These are phyloP conservation scores for Davidsoniella eucalypti DNA, from an alignment of 2,329 filamentous ascomycete genomes.

Conservation along the genomic window DNA sequence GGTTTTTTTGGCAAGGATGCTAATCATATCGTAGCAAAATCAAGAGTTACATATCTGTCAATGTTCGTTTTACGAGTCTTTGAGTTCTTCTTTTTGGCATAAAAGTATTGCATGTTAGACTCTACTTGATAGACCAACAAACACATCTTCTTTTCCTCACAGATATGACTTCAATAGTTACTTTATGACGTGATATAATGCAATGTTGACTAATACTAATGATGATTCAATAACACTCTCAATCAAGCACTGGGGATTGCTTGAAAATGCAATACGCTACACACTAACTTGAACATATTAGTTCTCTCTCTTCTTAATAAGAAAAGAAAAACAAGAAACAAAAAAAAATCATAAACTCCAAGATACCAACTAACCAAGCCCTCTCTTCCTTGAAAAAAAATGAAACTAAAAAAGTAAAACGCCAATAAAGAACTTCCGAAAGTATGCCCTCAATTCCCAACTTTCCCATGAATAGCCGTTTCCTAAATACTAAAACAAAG, in stretches of 20 bases:
- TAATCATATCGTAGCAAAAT: too few species aligned
- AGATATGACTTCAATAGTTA: too few species aligned
- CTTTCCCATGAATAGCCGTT: not conserved
- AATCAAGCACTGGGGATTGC: not conserved
- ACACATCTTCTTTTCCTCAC: too few species aligned
- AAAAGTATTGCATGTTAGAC: too few species aligned
- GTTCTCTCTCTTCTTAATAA: not conserved
- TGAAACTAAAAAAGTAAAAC: constrained; percentile 1
- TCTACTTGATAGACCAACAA: too few species aligned
- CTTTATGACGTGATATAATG: too few species aligned
- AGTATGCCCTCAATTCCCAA: not conserved
- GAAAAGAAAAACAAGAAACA: constrained; percentile 10
- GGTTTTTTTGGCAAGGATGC: too few species aligned
- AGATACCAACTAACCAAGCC: constrained; percentile 1
- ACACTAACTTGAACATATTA: constrained; percentile 10
- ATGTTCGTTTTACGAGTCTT: too few species aligned
- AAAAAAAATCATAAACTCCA: constrained; percentile 6
- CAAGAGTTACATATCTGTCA: too few species aligned
- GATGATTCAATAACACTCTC: not conserved
- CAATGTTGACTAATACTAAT: not conserved
- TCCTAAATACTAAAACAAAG: not conserved
- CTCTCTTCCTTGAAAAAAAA: not conserved
- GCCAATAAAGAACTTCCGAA: constrained; percentile 2
- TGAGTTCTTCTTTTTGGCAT: too few species aligned
- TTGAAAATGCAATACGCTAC: not conserved